Evolutionary conservation across 768 basidiomycete genomes (phyloP), one percentile per base, ranked within the genome.

Genomic region (Auricularia sp.): DNA sequence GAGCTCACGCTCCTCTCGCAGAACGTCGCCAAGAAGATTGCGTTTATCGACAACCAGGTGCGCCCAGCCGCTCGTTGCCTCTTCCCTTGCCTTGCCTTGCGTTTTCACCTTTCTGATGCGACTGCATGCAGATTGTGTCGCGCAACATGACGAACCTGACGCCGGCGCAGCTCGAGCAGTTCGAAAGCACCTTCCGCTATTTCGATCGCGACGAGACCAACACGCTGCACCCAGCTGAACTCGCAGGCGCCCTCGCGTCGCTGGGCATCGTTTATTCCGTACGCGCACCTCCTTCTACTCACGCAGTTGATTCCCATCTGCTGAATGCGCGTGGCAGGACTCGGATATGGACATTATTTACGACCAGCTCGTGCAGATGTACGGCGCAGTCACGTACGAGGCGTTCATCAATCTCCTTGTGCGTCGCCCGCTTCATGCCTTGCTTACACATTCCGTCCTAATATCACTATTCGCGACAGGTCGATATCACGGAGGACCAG

Each of bases 11-110:
- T 94, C 13, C 81, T 96, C 24, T 83, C 86, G 54, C 88, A 89
- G 69, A 89, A 86, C 44, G 83, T 97, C 21, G 81, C 82, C 24
- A 93, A 92, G 81, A 93, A 97, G 80, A 85, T 95, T n/a, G 84
- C 89, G 0, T 98, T 98, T 74, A 89, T 97, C 63, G 94, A 98
- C 70, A 98, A 98, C 74, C 96, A 98, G 82, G 95, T 88, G 37
- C 37, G 37, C 37, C 37, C 37, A 39, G 6, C 37, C 37, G 37
- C 13, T 13, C 54, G 62, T 81, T 24, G 24, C 24, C 24, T 24
- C 24, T 24, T 24, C 24, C 24, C 24, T 24, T 24, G 24, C 24
- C 24, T 24, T 24, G 24, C 24, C 24, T 24, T 24, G 24, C 24
- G 24, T 24, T 24, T 24, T 24, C 24, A 24, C 24, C 24, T 24